Evolutionary conservation across 345 rosid genomes (phyloP).

Genomic region (Eucalyptus viminalis): DNA sequence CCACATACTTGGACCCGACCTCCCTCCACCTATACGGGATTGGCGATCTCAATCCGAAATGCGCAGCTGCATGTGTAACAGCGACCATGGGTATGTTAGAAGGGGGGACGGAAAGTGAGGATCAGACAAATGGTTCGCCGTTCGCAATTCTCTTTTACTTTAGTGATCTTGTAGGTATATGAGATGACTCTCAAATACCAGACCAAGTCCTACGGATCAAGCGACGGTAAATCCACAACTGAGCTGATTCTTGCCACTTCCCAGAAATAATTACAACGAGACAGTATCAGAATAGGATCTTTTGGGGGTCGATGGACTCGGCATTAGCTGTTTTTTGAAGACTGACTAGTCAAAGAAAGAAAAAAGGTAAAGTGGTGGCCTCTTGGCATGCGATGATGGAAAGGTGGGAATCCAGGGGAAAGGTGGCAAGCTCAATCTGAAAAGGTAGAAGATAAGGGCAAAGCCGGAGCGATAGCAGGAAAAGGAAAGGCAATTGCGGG

Average conservation of each 20-base stretch:
- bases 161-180: not conserved
- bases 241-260: not conserved
- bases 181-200: not conserved
- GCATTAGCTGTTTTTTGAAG: not conserved
- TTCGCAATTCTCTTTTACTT: not conserved
- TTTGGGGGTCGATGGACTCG: not conserved
- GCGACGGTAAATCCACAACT: not conserved
- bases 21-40: slow-evolving; percentile 43
- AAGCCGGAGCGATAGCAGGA: not conserved
- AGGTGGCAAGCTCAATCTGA: not conserved
- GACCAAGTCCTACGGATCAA: not conserved
- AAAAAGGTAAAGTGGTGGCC: not conserved
- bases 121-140: not conserved
- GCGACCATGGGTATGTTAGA: not conserved
- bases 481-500: not conserved
- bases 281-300: not conserved
- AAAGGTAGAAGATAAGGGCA: not conserved
- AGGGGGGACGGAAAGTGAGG: not conserved
- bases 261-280: not conserved
- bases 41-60: slow-evolving; percentile 54
- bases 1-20: slow-evolving; percentile 3
- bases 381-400: not conserved
- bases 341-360: not conserved
- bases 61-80: slow-evolving; percentile 22
- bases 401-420: not conserved